Conservation (phyloP, 306 rosid species). For the Casuarina glauca region DNA sequence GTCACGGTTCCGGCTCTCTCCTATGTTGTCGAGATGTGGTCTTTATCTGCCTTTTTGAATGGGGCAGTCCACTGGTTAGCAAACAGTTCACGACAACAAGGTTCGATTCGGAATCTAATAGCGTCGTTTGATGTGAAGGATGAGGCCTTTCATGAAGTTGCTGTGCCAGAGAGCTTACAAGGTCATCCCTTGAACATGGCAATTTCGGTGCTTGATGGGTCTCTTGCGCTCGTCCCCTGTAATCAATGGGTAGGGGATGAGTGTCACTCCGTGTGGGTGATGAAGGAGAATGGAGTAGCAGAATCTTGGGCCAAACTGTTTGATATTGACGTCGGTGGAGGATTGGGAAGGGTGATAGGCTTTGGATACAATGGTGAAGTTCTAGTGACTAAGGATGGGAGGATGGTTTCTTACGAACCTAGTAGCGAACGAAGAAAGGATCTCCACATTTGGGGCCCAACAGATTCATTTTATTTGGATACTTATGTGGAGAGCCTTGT, state of each 20-base stretch:
- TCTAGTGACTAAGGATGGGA: background rate
- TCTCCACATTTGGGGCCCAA: too few species aligned
- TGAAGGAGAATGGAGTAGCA: background rate
- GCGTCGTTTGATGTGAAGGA: background rate
- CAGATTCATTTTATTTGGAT: background rate
- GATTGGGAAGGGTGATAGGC: background rate
- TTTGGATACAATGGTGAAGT: background rate
- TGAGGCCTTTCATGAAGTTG: background rate
- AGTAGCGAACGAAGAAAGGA: background rate
- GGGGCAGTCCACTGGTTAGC: background rate
- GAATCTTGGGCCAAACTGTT: background rate
- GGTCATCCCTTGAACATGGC: background rate
- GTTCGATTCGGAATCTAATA: background rate
- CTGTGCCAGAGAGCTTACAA: background rate
- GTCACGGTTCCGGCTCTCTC: background rate
- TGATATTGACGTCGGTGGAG: background rate
- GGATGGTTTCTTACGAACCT: background rate
- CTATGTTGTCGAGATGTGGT: background rate
- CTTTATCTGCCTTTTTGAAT: background rate
- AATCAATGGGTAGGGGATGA: background rate
- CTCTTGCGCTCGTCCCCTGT: constrained; percentile 1
- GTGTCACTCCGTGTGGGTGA: constrained; percentile 1
- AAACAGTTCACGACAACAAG: background rate
- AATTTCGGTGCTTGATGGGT: background rate
- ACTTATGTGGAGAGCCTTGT: too few species aligned